Evolutionary conservation across 345 rosid genomes (phyloP).

Genomic region (Syzygium grande): DNA sequence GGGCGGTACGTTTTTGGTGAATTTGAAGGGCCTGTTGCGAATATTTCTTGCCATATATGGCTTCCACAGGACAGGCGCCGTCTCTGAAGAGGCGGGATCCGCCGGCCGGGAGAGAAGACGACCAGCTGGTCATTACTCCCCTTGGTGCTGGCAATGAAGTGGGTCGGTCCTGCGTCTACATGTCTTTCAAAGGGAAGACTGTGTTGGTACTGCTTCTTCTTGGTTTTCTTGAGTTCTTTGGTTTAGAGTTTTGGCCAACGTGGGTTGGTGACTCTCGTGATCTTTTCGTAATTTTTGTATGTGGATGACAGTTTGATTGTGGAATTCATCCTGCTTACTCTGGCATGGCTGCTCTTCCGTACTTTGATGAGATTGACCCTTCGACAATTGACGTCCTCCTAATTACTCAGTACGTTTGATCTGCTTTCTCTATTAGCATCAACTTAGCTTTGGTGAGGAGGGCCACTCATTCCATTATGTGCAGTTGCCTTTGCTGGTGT

Average conservation of each 20-base stretch:
- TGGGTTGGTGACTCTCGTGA: neutral
- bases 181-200: conserved; percentile 80
- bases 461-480: neutral
- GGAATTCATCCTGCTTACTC: conserved; percentile 91
- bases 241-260: neutral
- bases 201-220: conserved; percentile 29
- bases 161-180: conserved; percentile 83
- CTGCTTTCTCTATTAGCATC: neutral
- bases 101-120: conserved; percentile 57
- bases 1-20: neutral
- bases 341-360: conserved; percentile 94
- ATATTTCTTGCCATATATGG: conserved; percentile 12
- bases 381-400: conserved; percentile 75
- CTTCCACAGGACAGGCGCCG: conserved; percentile 34
- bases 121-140: conserved; percentile 63
- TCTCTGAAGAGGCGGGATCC: conserved; percentile 65
- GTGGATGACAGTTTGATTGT: conserved; percentile 57
- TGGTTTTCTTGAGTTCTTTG: neutral
- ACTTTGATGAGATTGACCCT: conserved; percentile 95
- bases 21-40: neutral
- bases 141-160: conserved; percentile 92
- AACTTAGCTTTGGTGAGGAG: neutral
- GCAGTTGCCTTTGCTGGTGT: neutral
- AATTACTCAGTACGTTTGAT: conserved; percentile 51
- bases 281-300: neutral